phyloP scores from a whole-genome alignment of 306 rosid species.

The Pterocarpus macrocarpus region DNA sequence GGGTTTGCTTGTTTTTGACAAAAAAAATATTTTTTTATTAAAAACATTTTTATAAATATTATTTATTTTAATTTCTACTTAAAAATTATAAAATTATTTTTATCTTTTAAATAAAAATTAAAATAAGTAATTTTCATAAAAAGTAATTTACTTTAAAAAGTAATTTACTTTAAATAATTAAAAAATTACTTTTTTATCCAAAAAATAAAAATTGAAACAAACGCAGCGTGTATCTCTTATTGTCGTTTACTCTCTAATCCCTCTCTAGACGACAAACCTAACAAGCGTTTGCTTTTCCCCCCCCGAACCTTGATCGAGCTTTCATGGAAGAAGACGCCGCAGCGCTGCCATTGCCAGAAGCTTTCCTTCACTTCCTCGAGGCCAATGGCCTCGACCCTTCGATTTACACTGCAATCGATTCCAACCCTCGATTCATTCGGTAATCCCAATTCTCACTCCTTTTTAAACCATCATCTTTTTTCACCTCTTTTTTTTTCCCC shows the following conservation, averaged over 20 bases:
- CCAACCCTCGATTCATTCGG: slow-evolving; percentile 90
- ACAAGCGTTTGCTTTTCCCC: neutral
- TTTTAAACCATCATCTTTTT: neutral
- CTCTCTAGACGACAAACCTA: neutral
- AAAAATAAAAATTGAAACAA: too few species aligned
- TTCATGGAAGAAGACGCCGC: slow-evolving; percentile 59
- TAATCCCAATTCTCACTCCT: slow-evolving; percentile 32
- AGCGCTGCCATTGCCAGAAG: slow-evolving; percentile 62
- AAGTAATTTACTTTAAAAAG: too few species aligned
- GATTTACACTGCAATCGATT: slow-evolving; percentile 66
- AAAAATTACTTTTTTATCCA: too few species aligned
- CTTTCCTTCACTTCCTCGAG: slow-evolving; percentile 71
- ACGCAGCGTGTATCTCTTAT: too few species aligned
- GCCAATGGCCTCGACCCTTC: slow-evolving; percentile 78
- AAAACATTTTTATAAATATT: too few species aligned
- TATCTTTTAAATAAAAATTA: too few species aligned
- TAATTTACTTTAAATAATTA: too few species aligned
- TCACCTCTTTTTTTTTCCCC: neutral
- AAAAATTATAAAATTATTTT: too few species aligned
- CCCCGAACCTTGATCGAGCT: slow-evolving; percentile 21
- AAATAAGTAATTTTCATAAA: too few species aligned
- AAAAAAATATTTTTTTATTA: too few species aligned
- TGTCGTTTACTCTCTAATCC: neutral
- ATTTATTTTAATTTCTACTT: too few species aligned
- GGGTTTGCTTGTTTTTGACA: too few species aligned